Evolutionary conservation across 1,139 yeast species (phyloP).

Genomic region (Suhomyces atakaporum): DNA sequence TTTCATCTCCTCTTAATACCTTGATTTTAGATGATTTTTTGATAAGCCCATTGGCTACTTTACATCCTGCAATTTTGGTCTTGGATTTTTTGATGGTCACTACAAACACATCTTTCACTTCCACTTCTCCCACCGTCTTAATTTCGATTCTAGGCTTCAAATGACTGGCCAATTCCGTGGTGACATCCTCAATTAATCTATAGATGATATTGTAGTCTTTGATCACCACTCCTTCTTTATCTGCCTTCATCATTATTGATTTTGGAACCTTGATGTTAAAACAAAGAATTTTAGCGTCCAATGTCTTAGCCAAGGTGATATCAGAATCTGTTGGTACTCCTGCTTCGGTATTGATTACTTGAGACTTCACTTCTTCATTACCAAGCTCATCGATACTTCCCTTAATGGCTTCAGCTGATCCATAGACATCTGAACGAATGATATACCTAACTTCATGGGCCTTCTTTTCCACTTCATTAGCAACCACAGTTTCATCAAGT

Average conservation of each 20-base stretch:
- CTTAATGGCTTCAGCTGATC: constrained; percentile 60
- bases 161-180: constrained; percentile 59
- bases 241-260: constrained; percentile 63
- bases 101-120: constrained; percentile 69
- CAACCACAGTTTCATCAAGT: constrained; percentile 46
- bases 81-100: constrained; percentile 54
- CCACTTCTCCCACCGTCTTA: constrained; percentile 68
- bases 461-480: constrained; percentile 31
- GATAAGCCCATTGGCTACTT: constrained; percentile 70
- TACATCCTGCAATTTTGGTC: constrained; percentile 82
- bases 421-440: constrained; percentile 86
- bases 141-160: constrained; percentile 70
- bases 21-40: constrained; percentile 62
- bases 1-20: constrained; percentile 57
- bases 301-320: constrained; percentile 74
- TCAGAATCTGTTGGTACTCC: constrained; percentile 88
- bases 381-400: constrained; percentile 84
- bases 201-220: constrained; percentile 79
- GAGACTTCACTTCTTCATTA: constrained; percentile 76
- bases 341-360: constrained; percentile 71
- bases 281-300: constrained; percentile 72
- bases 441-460: constrained; percentile 56
- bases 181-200: constrained; percentile 82
- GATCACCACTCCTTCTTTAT: constrained; percentile 58
- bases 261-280: constrained; percentile 76